Evolutionary conservation across 345 rosid species (phyloP).

Genomic region (Pelargonium nanum): DNA sequence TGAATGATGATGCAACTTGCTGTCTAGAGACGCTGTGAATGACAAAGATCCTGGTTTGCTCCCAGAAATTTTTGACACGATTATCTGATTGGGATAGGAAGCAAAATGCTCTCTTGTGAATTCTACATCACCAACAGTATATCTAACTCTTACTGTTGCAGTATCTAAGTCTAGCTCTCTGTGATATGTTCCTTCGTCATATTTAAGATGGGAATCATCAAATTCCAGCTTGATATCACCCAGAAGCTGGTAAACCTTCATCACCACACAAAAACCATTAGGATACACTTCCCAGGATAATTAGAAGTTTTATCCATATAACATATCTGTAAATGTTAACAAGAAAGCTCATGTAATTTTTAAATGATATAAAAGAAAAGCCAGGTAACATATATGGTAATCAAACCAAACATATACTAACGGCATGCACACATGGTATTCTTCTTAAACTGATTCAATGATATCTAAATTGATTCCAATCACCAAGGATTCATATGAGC

Average conservation of each 20-base stretch:
- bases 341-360: conserved; percentile 1
- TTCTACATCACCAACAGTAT: conserved; percentile 47
- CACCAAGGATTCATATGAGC: not conserved
- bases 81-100: conserved; percentile 60
- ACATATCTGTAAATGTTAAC: not conserved
- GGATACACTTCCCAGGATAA: not conserved
- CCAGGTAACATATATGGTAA: not conserved
- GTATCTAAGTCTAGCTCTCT: conserved; percentile 87
- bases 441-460: not conserved
- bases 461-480: too few species aligned
- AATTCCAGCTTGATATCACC: conserved; percentile 79
- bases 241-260: conserved; percentile 74
- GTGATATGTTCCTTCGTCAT: conserved; percentile 48
- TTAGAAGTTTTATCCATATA: not conserved
- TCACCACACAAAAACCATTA: conserved; percentile 12
- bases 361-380: too few species aligned
- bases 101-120: conserved; percentile 64
- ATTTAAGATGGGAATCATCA: conserved; percentile 55
- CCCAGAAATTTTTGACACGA: conserved; percentile 54
- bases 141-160: conserved; percentile 60
- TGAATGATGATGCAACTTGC: conserved; percentile 47
- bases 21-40: conserved; percentile 52
- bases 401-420: not conserved
- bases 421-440: too few species aligned
- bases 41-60: conserved; percentile 56